Conservation (phyloP, 2,329 filamentous ascomycete species). For the Spiromastix sp. region DNA sequence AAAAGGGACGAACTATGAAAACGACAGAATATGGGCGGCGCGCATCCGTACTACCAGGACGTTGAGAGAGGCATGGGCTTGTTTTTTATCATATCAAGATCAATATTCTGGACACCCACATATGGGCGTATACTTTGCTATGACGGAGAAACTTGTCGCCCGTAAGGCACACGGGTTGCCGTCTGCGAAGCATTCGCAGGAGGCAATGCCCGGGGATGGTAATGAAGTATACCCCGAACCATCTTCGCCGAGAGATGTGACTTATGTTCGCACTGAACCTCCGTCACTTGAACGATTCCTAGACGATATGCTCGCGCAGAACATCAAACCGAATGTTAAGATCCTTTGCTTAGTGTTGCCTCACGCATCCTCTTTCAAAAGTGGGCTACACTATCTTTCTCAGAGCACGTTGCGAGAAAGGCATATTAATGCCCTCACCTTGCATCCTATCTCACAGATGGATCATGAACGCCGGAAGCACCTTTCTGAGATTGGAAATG, state of each 20-base stretch:
- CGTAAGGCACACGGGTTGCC: conserved; percentile 20
- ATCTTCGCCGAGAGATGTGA: conserved; percentile 45
- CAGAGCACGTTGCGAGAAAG: conserved; percentile 24
- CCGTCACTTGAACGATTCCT: conserved; percentile 44
- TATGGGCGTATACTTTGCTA: conserved; percentile 39
- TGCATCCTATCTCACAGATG: neutral
- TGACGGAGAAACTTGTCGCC: conserved; percentile 48
- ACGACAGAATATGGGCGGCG: conserved; percentile 41
- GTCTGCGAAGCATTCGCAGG: conserved; percentile 8
- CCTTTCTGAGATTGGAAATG: conserved; percentile 22
- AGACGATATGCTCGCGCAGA: conserved; percentile 37
- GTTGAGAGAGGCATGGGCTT: conserved; percentile 54
- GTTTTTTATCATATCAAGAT: conserved; percentile 47
- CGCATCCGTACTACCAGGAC: conserved; percentile 51
- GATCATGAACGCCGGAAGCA: conserved; percentile 7
- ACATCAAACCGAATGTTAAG: conserved; percentile 31
- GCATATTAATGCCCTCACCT: conserved; percentile 14
- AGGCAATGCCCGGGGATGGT: conserved; percentile 43
- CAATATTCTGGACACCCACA: conserved; percentile 24
- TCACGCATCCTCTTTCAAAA: conserved; percentile 27
- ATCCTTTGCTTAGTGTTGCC: conserved; percentile 43
- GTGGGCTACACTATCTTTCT: conserved; percentile 34
- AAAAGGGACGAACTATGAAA: neutral
- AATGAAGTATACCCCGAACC: conserved; percentile 46
- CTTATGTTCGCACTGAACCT: conserved; percentile 45